Evolutionary conservation across 1,284 basidiomycete species (phyloP), one percentile per base, ranked within the genome.

Genomic region (Rhodotorula sp.): DNA sequence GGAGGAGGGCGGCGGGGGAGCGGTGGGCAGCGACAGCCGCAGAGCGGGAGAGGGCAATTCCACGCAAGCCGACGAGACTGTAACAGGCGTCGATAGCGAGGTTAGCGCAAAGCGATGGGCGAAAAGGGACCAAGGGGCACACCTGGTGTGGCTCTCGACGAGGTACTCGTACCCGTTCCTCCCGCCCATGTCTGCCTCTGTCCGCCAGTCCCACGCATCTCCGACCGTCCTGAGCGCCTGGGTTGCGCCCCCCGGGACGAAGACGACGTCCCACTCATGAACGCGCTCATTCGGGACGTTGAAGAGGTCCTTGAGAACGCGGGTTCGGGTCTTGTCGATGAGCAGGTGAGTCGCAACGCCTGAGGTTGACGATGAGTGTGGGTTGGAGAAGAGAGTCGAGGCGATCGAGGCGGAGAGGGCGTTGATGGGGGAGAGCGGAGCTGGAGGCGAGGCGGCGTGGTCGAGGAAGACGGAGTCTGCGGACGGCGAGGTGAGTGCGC

Each of bases 41-140:
- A 9, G 87, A 87, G 44, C 83, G 84, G 69, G 83, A 80, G 4
- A 80, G 79, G 0, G 90, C 90, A 77, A 87, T 90, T 80, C 89
- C 85, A 57, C 91, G 85, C 64, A 93, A 88, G 15, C 91, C 91
- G 75, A 92, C 89, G 22, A 93, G 88, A 76, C 90, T 91, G 44
- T 46, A 39, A 8, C 34, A 13, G 10, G 44, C 0, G 7, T 1
- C 10, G 21, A 19, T 3, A 3, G 25, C 2, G 17, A 13, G 8
- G 37, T 27, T 17, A 34, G 12, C 32, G 25, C 34, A 4, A 21
- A 8, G 9, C 2, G 25, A 44, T 8, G 8, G 27, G 37, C 19
- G n/a, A 3, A 13, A 32, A 3, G 1, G 15, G n/a, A 27, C 0
- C 21, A 8, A 9, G 22, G 9, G 8, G n/a, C 60, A 34, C 15